Conservation (phyloP, 2,329 filamentous ascomycete genomes). For the Cladosporium velox region DNA sequence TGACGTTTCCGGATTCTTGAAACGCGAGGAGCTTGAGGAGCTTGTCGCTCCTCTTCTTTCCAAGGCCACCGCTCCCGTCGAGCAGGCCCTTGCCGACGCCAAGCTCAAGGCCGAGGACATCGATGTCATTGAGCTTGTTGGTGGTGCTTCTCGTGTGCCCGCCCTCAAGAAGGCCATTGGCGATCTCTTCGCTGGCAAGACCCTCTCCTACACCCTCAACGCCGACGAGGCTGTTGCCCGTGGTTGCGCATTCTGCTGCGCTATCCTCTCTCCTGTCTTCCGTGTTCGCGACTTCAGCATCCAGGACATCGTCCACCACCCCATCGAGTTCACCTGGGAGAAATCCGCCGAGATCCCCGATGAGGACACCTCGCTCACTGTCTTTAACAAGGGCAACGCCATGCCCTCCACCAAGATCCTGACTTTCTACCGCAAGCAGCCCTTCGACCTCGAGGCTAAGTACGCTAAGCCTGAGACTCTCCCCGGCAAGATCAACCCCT, state of each 20-base stretch:
- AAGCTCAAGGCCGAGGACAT: constrained; percentile 91
- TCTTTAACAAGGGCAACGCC: constrained; percentile 96
- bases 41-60: constrained; percentile 82
- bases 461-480: constrained; percentile 86
- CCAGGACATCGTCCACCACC: constrained; percentile 96
- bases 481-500: constrained; percentile 86
- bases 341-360: constrained; percentile 97
- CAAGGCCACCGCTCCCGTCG: constrained; percentile 71
- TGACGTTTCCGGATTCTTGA: constrained; percentile 85
- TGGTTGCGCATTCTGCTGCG: constrained; percentile 95
- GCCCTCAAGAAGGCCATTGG: constrained; percentile 87
- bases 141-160: constrained; percentile 91
- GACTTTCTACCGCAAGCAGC: constrained; percentile 97
- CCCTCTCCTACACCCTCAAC: constrained; percentile 93
- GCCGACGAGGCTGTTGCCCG: constrained; percentile 96
- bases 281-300: constrained; percentile 97
- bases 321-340: constrained; percentile 98
- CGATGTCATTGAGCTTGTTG: constrained; percentile 88
- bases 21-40: constrained; percentile 89
- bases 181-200: constrained; percentile 87
- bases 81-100: constrained; percentile 91
- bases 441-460: constrained; percentile 92
- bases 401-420: constrained; percentile 99
- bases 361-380: constrained; percentile 93
- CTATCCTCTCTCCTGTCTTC: constrained; percentile 96